A percentile compares a stretch with the other conserved stretches of the same genome.
phyloP scores from a whole-genome alignment of 257 asterid species.

The Capsicum pubescens region DNA sequence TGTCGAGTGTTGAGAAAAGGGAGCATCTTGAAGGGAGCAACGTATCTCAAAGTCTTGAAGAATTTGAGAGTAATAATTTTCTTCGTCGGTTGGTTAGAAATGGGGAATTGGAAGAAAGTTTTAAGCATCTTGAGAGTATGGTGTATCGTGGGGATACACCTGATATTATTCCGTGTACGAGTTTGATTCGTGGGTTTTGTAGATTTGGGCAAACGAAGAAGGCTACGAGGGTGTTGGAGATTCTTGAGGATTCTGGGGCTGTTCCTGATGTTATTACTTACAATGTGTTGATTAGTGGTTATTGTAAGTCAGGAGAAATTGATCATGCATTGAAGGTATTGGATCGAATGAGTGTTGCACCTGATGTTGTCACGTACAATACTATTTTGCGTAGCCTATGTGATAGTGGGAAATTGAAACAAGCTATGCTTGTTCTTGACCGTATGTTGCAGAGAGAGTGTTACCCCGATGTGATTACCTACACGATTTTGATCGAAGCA shows the following conservation, averaged over 20 bases:
- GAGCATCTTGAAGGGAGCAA: constrained; percentile 20
- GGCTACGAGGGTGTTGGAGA: constrained; percentile 71
- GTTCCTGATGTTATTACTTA: constrained; percentile 92
- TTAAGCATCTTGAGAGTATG: constrained; percentile 75
- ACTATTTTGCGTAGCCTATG: constrained; percentile 76
- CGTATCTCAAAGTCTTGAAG: constrained; percentile 53
- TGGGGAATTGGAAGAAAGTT: constrained; percentile 74
- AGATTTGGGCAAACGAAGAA: constrained; percentile 61
- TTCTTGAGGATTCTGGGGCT: constrained; percentile 84
- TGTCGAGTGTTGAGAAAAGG: constrained; percentile 42
- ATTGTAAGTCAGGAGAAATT: constrained; percentile 79
- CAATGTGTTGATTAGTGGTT: constrained; percentile 82
- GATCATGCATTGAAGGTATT: constrained; percentile 60
- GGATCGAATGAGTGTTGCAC: constrained; percentile 76
- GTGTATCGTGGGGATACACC: constrained; percentile 72
- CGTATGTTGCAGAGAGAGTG: constrained; percentile 66
- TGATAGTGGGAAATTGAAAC: constrained; percentile 68
- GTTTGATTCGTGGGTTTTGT: constrained; percentile 85
- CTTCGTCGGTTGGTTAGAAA: constrained; percentile 71
- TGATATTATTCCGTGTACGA: constrained; percentile 71
- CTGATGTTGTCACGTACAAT: constrained; percentile 87
- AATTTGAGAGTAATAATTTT: constrained; percentile 68
- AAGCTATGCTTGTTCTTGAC: constrained; percentile 82
- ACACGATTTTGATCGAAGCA: constrained; percentile 83
- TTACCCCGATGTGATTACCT: constrained; percentile 79